Base-by-base conservation (phyloP, 495 filamentous ascomycete species). In the Penicillium turbatum region DNA sequence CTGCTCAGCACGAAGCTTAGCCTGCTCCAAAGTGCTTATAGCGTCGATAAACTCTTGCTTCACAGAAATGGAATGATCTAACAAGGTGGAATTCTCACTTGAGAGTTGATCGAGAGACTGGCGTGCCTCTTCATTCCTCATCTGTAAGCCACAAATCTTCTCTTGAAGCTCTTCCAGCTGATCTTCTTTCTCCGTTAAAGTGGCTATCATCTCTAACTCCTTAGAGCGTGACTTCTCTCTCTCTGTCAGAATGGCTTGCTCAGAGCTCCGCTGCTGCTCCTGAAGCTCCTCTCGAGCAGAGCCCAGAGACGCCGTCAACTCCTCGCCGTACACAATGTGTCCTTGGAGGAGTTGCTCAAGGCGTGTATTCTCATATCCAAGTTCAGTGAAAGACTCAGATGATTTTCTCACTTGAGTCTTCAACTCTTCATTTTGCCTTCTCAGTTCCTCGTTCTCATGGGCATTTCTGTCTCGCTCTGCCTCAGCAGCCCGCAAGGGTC, bases 131-230 rank as follows among this genome's bases (percentile, higher is more conserved):
- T 54, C 46, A 42, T 62, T 68, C 38, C 66, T 62, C 32, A 52
- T 52, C 36, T 48, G 54, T 16, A 65, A 51, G 10, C 44, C 35
- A 11, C 53, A 44, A 19, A 71, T 10, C 11, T 69, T 40, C 32
- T 57, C 58, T 10, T 73, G 66, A 3, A 72, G 48, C 34, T 66
- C 68, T 29, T 79, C 75, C 4, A 79, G 46, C 5, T 64, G 59
- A 53, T 79, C 73, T 16, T 80, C 77, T 45, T 70, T 78, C 17
- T 68, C 74, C 0, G 72, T 72, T n/a, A 68, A 39, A 16, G 69
- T 73, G 35, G 77, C 75, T 35, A 78, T 65, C 6, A 75, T 55
- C 24, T 71, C 73, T 5, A 79, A 55, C 31, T 78, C 74, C 53
- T 62, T 68, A 15, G 62, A 65, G 13, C 74, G 71, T 17, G 65